Base-by-base conservation (phyloP, 805 yeast genomes). In the Cyberlindnera euphorbiae region DNA sequence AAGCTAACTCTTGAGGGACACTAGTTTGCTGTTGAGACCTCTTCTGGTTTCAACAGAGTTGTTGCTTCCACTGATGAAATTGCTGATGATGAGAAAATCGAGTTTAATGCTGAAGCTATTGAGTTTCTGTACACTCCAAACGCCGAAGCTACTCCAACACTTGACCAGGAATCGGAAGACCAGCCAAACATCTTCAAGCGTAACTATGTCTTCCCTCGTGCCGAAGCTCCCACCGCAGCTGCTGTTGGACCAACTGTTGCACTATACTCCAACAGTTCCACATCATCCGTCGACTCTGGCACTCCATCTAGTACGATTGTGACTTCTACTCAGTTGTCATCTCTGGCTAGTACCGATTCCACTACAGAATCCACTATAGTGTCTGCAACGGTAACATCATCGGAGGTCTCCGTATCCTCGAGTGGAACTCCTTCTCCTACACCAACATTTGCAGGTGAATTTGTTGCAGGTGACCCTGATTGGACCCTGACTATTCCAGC, bases 401-500 rank as follows among this genome's bases (percentile, higher is more conserved):
- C 22, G n/a, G n/a, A n/a, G n/a, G n/a, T n/a, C 22, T 19, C 22
- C 9, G 22, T 9, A 8, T 7, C 22, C 22, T 19, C 22, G 7
- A 19, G 9, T 19, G 7, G 7, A 9, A 9, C 39, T 5, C 14
- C 33, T 17, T 18, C 36, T 26, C 16, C 26, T 26, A 34, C 16
- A 8, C 39, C 37, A 32, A 15, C 13, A 3, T 26, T 39, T 10
- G 8, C 29, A 17, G 47, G 47, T 31, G 24, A 15, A 9, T 34
- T 39, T 19, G 17, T 17, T 15, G 34, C 22, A 14, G 47, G 45
- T 26, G 31, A 34, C 22, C 47, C 45, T 33, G 28, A 29, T 22
- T 49, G 50, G 50, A 32, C 26, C 8, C 5, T 45, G 11, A 11
- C 28, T 14, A 24, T 50, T 37, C 52, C 54, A 41, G 47, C 46